Percentiles rank a stretch among this genome's conserved stretches.
Evolutionary conservation across 2,329 filamentous ascomycete species (phyloP).

Genomic region (Botrytis elliptica): DNA sequence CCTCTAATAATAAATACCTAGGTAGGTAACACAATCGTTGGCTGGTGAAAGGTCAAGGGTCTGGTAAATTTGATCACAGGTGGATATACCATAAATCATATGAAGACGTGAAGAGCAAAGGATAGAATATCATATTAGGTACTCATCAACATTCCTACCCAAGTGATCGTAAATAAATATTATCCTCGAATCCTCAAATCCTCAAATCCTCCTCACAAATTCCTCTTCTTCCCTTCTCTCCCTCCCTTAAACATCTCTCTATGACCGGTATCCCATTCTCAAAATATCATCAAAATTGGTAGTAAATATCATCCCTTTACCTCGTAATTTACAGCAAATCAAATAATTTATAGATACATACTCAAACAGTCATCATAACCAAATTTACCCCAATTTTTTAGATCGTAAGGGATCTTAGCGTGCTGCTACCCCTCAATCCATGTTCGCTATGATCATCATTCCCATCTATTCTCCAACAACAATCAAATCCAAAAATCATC

Average conservation of each 20-base stretch:
- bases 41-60: not conserved
- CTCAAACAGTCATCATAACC: not conserved
- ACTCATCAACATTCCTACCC: too few relatives aligned
- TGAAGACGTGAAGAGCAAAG: not conserved
- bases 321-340: not conserved
- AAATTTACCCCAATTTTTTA: not conserved
- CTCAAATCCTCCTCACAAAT: not conserved
- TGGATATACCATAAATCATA: not conserved
- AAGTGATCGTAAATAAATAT: not conserved
- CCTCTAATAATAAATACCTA: too few relatives aligned
- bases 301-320: not conserved
- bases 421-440: slow-evolving; percentile 11
- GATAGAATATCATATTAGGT: not conserved
- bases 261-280: too few relatives aligned
- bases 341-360: not conserved
- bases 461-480: not conserved
- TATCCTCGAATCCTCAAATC: too few relatives aligned
- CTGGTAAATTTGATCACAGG: not conserved
- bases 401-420: not conserved
- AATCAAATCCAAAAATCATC: not conserved
- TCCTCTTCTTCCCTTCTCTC: not conserved
- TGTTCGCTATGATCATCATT: not conserved
- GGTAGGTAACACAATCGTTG: not conserved
- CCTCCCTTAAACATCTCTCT: not conserved
- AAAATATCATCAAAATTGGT: not conserved